A percentile compares a stretch with the other conserved stretches of the same genome.
These are phyloP conservation scores for Yarrowia hollandica DNA, from an alignment of 805 yeast genomes.

Conservation along the genomic window DNA sequence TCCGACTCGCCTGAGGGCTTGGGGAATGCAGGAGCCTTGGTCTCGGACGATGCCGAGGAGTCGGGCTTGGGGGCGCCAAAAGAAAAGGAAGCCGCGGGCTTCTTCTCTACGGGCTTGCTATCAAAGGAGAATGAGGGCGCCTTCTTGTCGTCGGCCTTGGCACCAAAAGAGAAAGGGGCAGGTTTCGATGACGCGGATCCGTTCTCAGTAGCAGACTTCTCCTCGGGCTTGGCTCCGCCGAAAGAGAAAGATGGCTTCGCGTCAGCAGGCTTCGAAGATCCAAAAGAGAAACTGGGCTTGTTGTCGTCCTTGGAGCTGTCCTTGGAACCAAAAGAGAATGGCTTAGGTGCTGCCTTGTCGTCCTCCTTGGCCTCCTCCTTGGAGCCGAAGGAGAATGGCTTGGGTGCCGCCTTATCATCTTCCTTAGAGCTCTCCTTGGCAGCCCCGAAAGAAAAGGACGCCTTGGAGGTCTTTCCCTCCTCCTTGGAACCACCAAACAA, in stretches of 20 bases:
- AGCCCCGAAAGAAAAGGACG: no score
- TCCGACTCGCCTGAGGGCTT: background rate
- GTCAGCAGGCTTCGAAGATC: background rate
- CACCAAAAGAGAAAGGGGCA: slow-evolving; percentile 29
- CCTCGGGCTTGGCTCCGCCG: background rate
- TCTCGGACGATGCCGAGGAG: no score
- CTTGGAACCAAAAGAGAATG: background rate
- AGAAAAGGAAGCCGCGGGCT: background rate
- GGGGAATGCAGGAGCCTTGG: no score
- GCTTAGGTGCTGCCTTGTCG: background rate
- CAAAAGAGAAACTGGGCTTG: background rate
- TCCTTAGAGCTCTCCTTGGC: background rate
- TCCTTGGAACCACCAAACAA: no score
- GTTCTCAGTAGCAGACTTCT: background rate
- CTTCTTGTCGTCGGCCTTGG: slow-evolving; percentile 10
- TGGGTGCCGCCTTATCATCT: background rate
- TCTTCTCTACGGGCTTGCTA: background rate
- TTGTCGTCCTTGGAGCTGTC: background rate
- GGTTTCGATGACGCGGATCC: background rate
- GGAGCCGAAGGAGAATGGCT: background rate
- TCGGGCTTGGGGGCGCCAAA: no score
- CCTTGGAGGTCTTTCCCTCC: no score
- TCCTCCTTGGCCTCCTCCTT: background rate
- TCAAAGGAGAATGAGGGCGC: slow-evolving; percentile 32
- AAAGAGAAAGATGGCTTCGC: background rate